phyloP scores from a whole-genome alignment of 1,139 yeast genomes.

The Ashbya aceris region DNA sequence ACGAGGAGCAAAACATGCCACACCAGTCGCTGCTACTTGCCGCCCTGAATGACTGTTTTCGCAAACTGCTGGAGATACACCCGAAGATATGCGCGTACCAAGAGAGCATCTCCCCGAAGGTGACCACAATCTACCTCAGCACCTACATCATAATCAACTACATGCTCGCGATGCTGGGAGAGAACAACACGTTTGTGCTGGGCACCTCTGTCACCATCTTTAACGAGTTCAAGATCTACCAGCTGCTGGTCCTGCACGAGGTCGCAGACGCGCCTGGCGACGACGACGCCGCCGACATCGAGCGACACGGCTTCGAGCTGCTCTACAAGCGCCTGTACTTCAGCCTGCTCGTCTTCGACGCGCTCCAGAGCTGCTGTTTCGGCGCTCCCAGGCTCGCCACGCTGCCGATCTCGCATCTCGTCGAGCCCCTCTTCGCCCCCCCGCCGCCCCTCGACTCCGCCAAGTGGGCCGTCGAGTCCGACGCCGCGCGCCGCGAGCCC shows the following conservation, averaged over 20 bases:
- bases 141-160: slow-evolving; percentile 48
- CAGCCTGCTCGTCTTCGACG: slow-evolving; percentile 43
- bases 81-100: slow-evolving; percentile 34
- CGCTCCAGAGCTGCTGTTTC: slow-evolving; percentile 45
- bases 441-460: slow-evolving; percentile 1
- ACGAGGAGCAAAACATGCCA: slow-evolving; percentile 20
- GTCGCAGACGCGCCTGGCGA: slow-evolving; percentile 10
- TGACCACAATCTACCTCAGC: slow-evolving; percentile 35
- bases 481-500: slow-evolving; percentile 14
- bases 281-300: slow-evolving; percentile 7
- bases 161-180: slow-evolving; percentile 48
- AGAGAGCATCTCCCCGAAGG: slow-evolving; percentile 30
- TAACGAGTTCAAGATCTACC: slow-evolving; percentile 48
- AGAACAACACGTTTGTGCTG: slow-evolving; percentile 46
- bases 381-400: slow-evolving; percentile 42
- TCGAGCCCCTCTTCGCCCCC: slow-evolving; percentile 2
- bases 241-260: slow-evolving; percentile 30
- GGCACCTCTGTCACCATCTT: slow-evolving; percentile 46
- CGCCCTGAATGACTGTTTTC: slow-evolving; percentile 33
- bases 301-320: slow-evolving; percentile 27
- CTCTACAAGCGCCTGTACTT: slow-evolving; percentile 44
- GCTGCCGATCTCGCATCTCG: background rate
- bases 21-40: slow-evolving; percentile 23
- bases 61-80: slow-evolving; percentile 37
- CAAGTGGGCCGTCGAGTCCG: slow-evolving; percentile 25